These are phyloP conservation scores for Castanea sativa DNA, from an alignment of 306 rosid species.

Conservation along the genomic window DNA sequence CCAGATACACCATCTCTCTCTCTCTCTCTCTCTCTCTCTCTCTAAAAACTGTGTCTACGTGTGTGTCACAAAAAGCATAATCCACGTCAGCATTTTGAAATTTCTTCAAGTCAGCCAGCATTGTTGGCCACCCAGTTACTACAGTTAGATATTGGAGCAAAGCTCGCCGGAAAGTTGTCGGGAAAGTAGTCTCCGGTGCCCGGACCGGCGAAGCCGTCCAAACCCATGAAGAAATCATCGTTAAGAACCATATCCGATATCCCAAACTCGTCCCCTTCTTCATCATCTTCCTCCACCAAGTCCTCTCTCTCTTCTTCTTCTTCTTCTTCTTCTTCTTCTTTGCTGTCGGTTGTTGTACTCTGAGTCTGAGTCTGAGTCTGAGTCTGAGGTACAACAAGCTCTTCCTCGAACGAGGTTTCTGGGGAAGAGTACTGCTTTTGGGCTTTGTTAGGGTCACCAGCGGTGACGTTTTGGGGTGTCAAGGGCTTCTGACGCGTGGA, in stretches of 20 bases:
- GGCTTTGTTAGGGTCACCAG: constrained; percentile 28
- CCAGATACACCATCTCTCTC: neutral
- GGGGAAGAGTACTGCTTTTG: constrained; percentile 39
- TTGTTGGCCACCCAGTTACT: constrained; percentile 56
- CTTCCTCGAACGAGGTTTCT: constrained; percentile 55
- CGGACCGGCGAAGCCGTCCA: constrained; percentile 59
- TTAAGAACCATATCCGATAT: constrained; percentile 53
- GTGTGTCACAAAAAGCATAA: constrained; percentile 3
- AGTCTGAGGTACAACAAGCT: constrained; percentile 9
- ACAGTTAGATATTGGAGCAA: constrained; percentile 15
- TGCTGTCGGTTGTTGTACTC: constrained; percentile 51
- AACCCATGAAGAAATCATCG: constrained; percentile 76
- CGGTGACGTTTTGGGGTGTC: constrained; percentile 21
- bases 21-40: neutral
- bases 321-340: constrained; percentile 71
- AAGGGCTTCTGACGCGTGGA: constrained; percentile 81
- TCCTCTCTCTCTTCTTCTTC: constrained; percentile 59
- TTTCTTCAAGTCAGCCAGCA: constrained; percentile 42
- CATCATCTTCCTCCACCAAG: constrained; percentile 69
- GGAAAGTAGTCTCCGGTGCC: constrained; percentile 46
- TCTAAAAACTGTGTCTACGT: neutral
- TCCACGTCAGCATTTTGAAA: neutral
- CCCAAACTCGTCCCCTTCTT: constrained; percentile 67
- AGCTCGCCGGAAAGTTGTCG: constrained; percentile 52
- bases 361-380: constrained; percentile 15